A percentile compares a stretch with the other conserved stretches of the same genome.
Conservation (phyloP, 1,284 basidiomycete species). For the Ustilago nuda region DNA sequence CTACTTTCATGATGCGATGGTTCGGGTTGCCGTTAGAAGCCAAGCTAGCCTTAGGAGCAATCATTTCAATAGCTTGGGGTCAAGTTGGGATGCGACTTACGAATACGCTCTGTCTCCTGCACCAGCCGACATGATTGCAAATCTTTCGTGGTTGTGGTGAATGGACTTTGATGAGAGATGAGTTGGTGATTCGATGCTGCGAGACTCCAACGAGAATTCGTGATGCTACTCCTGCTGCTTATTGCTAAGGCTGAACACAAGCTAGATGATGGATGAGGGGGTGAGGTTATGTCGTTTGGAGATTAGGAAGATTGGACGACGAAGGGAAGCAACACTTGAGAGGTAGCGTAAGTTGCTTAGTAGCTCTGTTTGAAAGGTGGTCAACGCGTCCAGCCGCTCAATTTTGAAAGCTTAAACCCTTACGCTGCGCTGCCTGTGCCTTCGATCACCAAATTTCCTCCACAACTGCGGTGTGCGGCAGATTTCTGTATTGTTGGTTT, state of each 20-base stretch:
- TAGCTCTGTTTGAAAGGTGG: constrained; percentile 7
- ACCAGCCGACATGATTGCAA: constrained; percentile 62
- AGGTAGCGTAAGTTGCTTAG: background rate
- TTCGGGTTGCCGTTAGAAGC: background rate
- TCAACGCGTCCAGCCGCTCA: constrained; percentile 33
- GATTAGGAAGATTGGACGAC: constrained; percentile 3
- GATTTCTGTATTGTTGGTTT: background rate
- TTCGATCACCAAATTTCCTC: constrained; percentile 23
- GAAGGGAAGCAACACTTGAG: constrained; percentile 22
- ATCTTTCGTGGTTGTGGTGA: background rate
- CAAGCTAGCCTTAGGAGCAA: background rate
- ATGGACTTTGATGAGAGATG: background rate
- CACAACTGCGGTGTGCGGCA: constrained; percentile 5
- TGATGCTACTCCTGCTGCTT: background rate
- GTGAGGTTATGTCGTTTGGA: background rate
- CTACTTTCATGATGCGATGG: background rate
- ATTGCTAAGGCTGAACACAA: background rate
- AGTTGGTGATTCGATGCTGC: background rate
- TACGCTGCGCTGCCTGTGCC: background rate
- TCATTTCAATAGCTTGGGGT: background rate
- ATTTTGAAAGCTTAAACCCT: constrained; percentile 6
- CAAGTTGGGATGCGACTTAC: constrained; percentile 27
- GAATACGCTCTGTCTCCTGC: constrained; percentile 67
- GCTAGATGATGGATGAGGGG: background rate
- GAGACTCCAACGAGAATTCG: background rate